phyloP scores from a whole-genome alignment of 2,329 filamentous ascomycete genomes.

The Paraconiothyrium sp. region DNA sequence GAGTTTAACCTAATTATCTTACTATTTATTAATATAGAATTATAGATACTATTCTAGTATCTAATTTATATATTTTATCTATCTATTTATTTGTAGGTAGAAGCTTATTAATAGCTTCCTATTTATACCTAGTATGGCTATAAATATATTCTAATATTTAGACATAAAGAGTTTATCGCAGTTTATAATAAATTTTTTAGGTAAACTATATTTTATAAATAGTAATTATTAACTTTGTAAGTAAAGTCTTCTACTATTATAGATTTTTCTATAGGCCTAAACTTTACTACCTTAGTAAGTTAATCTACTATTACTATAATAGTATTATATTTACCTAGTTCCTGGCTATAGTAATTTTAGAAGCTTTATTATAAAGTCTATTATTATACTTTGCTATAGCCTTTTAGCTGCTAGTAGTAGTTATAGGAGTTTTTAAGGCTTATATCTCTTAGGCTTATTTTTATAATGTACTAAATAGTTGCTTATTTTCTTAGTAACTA shows the following conservation, averaged over 20 bases:
- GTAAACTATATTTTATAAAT: neutral
- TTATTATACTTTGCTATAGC: too few species aligned
- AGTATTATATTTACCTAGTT: neutral
- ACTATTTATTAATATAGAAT: conserved; percentile 10
- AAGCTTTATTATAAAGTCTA: neutral
- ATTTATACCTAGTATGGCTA: neutral
- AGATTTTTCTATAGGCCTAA: neutral
- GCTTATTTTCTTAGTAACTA: too few species aligned
- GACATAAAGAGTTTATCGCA: conserved; percentile 10
- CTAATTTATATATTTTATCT: conserved; percentile 4
- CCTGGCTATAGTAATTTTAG: neutral
- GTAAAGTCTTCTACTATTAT: too few species aligned
- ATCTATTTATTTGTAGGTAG: conserved; percentile 3
- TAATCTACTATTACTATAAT: conserved; percentile 3
- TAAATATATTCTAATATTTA: neutral
- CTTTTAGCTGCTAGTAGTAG: too few species aligned
- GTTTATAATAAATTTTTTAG: conserved; percentile 5
- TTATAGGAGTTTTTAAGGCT: too few species aligned
- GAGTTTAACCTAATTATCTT: conserved; percentile 11
- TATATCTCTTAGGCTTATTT: too few species aligned
- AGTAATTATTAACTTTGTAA: too few species aligned
- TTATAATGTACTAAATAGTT: too few species aligned
- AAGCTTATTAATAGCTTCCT: conserved; percentile 12
- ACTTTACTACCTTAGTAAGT: neutral
- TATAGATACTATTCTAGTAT: conserved; percentile 8